Evolutionary conservation across 169 alveolate genomes (phyloP).

Genomic region (Cryptosporidium ryanae): DNA sequence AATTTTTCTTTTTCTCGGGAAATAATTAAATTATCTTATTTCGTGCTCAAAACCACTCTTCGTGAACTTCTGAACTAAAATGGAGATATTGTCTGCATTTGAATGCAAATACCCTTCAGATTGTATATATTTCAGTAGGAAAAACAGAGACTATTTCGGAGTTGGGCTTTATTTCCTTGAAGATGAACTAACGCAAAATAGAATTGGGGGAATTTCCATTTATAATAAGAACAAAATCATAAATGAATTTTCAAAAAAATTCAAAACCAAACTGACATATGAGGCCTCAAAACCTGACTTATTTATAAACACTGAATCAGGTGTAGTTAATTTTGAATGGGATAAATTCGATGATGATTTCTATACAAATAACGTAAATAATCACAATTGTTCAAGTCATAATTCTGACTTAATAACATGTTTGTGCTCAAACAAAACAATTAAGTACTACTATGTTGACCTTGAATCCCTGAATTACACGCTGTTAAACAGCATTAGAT

Average conservation of each 20-base stretch:
- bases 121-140: conserved; percentile 26
- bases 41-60: no score
- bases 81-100: neutral
- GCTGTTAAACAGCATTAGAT: conserved; percentile 5
- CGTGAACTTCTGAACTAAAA: no score
- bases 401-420: conserved; percentile 17
- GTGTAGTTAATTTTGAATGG: conserved; percentile 66
- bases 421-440: conserved; percentile 46
- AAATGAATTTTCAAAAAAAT: neutral
- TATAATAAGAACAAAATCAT: conserved; percentile 17
- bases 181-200: conserved; percentile 14
- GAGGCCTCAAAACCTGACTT: conserved; percentile 11
- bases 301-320: conserved; percentile 35
- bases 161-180: conserved; percentile 50
- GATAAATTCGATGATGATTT: neutral
- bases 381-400: no score
- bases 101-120: conserved; percentile 52
- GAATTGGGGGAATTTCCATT: conserved; percentile 45
- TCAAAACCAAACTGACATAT: neutral
- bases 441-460: conserved; percentile 17
- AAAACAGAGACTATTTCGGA: conserved; percentile 19
- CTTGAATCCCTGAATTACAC: conserved; percentile 4
- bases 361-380: neutral
- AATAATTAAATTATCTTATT: no score
- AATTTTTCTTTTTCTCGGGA: no score